Percentiles rank a stretch among this genome's conserved stretches.
Evolutionary conservation across 2,329 filamentous ascomycete species (phyloP).

Genomic region (Pestalotiopsis sp.): DNA sequence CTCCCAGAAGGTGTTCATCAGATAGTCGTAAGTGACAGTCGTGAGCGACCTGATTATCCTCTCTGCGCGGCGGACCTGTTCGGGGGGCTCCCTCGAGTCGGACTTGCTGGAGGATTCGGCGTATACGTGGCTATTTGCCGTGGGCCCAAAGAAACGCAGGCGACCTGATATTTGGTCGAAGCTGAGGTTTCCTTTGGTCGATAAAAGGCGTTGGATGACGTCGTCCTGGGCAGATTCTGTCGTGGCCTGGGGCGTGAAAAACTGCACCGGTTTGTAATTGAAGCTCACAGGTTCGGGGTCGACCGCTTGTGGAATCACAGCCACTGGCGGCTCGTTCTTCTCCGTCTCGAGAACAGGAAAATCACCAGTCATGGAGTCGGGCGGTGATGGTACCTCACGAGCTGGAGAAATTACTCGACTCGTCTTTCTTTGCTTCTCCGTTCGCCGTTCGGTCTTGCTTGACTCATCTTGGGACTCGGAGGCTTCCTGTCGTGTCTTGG

Average conservation of each 20-base stretch:
- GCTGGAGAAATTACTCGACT: slow-evolving; percentile 18
- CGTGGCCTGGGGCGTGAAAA: slow-evolving; percentile 35
- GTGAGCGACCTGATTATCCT: slow-evolving; percentile 49
- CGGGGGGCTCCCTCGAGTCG: slow-evolving; percentile 41
- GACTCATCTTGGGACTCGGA: neutral
- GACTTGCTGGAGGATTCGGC: slow-evolving; percentile 39
- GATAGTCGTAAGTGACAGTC: slow-evolving; percentile 51
- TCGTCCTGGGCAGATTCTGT: slow-evolving; percentile 46
- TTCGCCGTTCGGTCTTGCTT: neutral
- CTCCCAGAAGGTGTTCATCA: slow-evolving; percentile 54
- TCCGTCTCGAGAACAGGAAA: slow-evolving; percentile 25
- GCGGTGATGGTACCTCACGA: slow-evolving; percentile 30
- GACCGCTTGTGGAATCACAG: neutral
- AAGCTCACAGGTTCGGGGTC: slow-evolving; percentile 3
- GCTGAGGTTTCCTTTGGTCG: slow-evolving; percentile 50
- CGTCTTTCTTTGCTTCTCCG: neutral
- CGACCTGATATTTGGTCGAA: slow-evolving; percentile 54
- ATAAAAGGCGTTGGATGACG: slow-evolving; percentile 50
- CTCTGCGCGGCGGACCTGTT: slow-evolving; percentile 49
- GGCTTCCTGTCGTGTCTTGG: slow-evolving; percentile 48
- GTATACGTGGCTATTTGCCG: slow-evolving; percentile 55
- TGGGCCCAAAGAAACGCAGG: slow-evolving; percentile 56
- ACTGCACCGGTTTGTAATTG: slow-evolving; percentile 29
- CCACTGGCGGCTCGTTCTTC: neutral
- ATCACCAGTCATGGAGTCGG: slow-evolving; percentile 37